phyloP scores from a whole-genome alignment of 2,329 filamentous ascomycete genomes.

The Calonectria honghensis region DNA sequence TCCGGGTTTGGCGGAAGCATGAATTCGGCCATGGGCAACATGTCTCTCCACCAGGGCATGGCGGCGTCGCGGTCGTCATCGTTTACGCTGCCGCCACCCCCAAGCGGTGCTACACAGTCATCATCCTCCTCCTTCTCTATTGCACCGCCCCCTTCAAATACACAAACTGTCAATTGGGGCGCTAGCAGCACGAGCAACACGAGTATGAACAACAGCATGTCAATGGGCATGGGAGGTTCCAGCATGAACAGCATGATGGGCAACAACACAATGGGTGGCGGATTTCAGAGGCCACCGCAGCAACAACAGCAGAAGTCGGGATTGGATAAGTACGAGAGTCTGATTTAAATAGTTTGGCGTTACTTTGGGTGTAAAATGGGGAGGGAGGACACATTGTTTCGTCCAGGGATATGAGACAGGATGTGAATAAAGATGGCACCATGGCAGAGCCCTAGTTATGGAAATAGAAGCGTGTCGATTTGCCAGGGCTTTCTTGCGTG shows the following conservation, averaged over 20 bases:
- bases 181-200: constrained; percentile 42
- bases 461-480: constrained; percentile 27
- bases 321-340: constrained; percentile 81
- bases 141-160: constrained; percentile 65
- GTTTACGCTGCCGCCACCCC: constrained; percentile 76
- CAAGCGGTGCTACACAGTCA: constrained; percentile 57
- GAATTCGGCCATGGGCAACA: constrained; percentile 66
- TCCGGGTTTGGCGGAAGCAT: constrained; percentile 62
- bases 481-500: not conserved
- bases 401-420: constrained; percentile 28
- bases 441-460: constrained; percentile 7
- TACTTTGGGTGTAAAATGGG: constrained; percentile 24
- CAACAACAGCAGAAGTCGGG: constrained; percentile 66
- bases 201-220: constrained; percentile 17
- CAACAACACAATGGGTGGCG: constrained; percentile 53
- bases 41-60: constrained; percentile 69
- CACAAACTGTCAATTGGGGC: constrained; percentile 53
- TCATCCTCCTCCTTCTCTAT: constrained; percentile 66
- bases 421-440: constrained; percentile 20
- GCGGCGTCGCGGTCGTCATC: constrained; percentile 63
- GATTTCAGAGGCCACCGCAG: constrained; percentile 43
- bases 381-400: constrained; percentile 24
- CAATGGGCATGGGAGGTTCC: constrained; percentile 32
- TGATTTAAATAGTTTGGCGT: constrained; percentile 67
- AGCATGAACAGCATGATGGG: constrained; percentile 54